Evolutionary conservation across 441 rosid genomes (phyloP).

Genomic region (Adansonia gregorii): DNA sequence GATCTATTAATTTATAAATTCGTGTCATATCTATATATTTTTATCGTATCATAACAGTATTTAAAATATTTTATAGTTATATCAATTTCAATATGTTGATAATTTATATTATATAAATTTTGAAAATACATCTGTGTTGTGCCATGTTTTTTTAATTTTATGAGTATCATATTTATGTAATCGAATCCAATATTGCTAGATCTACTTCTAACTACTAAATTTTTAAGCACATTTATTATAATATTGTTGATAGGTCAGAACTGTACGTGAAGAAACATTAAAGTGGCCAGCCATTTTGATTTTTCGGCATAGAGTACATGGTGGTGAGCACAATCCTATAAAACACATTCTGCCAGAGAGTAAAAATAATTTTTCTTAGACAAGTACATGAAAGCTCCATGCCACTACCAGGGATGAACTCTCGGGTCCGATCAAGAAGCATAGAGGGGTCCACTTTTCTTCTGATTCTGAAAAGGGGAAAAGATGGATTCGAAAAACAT

Average conservation of each 20-base stretch:
- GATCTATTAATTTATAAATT: too few species aligned
- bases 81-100: too few species aligned
- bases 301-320: background rate
- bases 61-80: too few species aligned
- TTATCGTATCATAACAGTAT: too few species aligned
- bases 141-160: too few species aligned
- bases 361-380: background rate
- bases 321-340: background rate
- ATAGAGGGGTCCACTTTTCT: conserved; percentile 76
- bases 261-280: background rate
- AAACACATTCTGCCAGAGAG: background rate
- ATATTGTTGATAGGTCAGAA: background rate
- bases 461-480: conserved; percentile 60
- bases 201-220: background rate
- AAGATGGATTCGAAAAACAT: background rate
- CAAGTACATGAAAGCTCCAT: background rate
- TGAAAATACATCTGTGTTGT: too few species aligned
- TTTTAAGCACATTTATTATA: background rate
- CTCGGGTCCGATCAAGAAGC: conserved; percentile 39
- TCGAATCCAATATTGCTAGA: too few species aligned
- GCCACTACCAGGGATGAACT: conserved; percentile 5
- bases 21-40: too few species aligned
- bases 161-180: too few species aligned
- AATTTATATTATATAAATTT: too few species aligned
- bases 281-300: background rate